Percentiles rank a stretch among this genome's conserved stretches.
These are phyloP conservation scores for Rhypophila decipiens DNA, from an alignment of 495 filamentous ascomycete genomes.

Conservation along the genomic window DNA sequence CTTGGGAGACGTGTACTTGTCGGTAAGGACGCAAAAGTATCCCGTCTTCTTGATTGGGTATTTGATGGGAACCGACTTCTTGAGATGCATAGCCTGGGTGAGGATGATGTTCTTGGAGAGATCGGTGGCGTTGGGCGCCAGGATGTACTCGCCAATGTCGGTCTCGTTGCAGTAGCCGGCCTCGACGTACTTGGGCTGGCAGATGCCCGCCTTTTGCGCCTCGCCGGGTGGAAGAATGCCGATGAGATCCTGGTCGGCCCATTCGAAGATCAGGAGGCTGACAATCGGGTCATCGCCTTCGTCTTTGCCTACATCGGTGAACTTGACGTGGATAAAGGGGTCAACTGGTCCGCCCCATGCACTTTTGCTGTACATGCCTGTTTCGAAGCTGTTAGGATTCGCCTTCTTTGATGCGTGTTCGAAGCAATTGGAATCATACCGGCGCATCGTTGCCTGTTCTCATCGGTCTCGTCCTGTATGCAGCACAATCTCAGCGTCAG, in stretches of 20 bases:
- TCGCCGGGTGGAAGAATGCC: conserved; percentile 44
- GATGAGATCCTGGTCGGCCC: conserved; percentile 73
- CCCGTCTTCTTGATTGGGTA: conserved; percentile 83
- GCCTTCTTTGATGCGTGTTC: neutral
- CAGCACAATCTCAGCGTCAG: conserved; percentile 1
- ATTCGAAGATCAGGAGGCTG: conserved; percentile 90
- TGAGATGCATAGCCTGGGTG: conserved; percentile 76
- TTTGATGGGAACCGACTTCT: conserved; percentile 62
- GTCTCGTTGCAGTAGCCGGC: conserved; percentile 61
- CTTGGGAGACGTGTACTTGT: conserved; percentile 50
- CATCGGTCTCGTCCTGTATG: conserved; percentile 62
- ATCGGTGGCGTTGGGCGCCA: conserved; percentile 64
- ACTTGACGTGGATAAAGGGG: conserved; percentile 82
- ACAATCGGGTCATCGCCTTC: conserved; percentile 62
- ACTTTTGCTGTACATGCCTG: conserved; percentile 89
- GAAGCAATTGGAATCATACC: conserved; percentile 31
- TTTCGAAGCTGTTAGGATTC: neutral
- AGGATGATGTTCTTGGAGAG: conserved; percentile 62
- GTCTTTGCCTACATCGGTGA: conserved; percentile 54
- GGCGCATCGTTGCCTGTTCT: conserved; percentile 80
- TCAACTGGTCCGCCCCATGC: conserved; percentile 85
- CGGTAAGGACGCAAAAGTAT: conserved; percentile 90
- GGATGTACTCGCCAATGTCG: conserved; percentile 78
- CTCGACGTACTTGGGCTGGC: conserved; percentile 62
- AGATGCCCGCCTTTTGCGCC: conserved; percentile 63